These are phyloP conservation scores for Elasticomyces elasticus DNA, from an alignment of 495 filamentous ascomycete species.

Conservation along the genomic window DNA sequence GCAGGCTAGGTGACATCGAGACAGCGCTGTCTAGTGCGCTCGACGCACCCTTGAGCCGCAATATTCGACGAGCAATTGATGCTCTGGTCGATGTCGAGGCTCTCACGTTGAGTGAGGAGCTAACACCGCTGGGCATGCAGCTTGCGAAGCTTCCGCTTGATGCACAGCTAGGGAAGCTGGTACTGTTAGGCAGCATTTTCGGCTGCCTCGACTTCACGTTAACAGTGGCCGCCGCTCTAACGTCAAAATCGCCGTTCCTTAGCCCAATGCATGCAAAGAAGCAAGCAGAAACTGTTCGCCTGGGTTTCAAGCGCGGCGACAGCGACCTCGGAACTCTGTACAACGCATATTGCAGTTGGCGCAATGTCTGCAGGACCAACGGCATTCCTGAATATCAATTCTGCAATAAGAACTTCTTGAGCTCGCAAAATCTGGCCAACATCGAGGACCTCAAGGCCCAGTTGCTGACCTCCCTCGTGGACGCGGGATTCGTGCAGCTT, in stretches of 20 bases:
- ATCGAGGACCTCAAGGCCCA: slow-evolving; percentile 95
- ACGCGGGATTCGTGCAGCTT: slow-evolving; percentile 69
- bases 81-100: slow-evolving; percentile 88
- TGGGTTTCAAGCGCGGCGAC: slow-evolving; percentile 72
- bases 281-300: slow-evolving; percentile 66
- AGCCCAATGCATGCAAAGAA: slow-evolving; percentile 70
- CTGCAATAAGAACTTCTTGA: slow-evolving; percentile 86
- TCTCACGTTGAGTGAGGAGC: slow-evolving; percentile 64
- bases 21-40: slow-evolving; percentile 79
- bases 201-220: slow-evolving; percentile 81
- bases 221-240: slow-evolving; percentile 84
- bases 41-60: slow-evolving; percentile 80
- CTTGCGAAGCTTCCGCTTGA: slow-evolving; percentile 83
- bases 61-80: slow-evolving; percentile 84
- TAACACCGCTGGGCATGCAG: slow-evolving; percentile 78
- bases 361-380: slow-evolving; percentile 56
- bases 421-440: slow-evolving; percentile 66
- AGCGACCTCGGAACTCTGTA: slow-evolving; percentile 88
- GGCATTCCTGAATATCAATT: slow-evolving; percentile 68
- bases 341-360: slow-evolving; percentile 87
- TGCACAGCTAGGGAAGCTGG: slow-evolving; percentile 87
- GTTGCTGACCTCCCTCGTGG: slow-evolving; percentile 66
- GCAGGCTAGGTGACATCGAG: slow-evolving; percentile 84
- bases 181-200: slow-evolving; percentile 73
- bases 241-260: slow-evolving; percentile 88